These are phyloP conservation scores for Sugiyamaella mastotermitis DNA, from an alignment of 805 yeast genomes.

Conservation along the genomic window DNA sequence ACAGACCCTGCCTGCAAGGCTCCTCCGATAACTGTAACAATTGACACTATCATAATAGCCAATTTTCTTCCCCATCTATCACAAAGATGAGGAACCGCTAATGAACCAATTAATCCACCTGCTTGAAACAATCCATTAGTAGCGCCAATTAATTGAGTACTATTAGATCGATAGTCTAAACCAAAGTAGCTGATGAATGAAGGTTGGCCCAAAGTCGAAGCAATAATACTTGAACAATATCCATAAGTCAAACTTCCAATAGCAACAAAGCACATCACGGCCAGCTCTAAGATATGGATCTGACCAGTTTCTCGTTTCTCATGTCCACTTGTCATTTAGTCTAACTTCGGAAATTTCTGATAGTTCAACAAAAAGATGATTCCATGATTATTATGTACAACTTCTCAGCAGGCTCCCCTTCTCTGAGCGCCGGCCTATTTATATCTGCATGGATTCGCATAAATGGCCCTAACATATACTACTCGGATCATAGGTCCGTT, in stretches of 20 bases:
- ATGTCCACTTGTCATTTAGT: no score
- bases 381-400: no score
- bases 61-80: constrained; percentile 53
- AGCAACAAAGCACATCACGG: constrained; percentile 7
- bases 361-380: no score
- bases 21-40: constrained; percentile 53
- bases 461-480: no score
- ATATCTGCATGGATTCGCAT: no score
- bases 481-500: no score
- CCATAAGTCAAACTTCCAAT: constrained; percentile 10
- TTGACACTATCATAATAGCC: constrained; percentile 47
- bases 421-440: no score
- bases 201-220: constrained; percentile 10
- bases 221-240: constrained; percentile 7
- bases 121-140: constrained; percentile 5
- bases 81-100: constrained; percentile 34
- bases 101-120: constrained; percentile 3
- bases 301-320: no score
- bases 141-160: constrained; percentile 6
- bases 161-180: constrained; percentile 6
- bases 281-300: no score
- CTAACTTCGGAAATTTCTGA: no score
- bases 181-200: constrained; percentile 9
- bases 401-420: no score
- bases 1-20: constrained; percentile 37